Evolutionary conservation across 345 rosid genomes (phyloP).

Genomic region (Camelina laxa): DNA sequence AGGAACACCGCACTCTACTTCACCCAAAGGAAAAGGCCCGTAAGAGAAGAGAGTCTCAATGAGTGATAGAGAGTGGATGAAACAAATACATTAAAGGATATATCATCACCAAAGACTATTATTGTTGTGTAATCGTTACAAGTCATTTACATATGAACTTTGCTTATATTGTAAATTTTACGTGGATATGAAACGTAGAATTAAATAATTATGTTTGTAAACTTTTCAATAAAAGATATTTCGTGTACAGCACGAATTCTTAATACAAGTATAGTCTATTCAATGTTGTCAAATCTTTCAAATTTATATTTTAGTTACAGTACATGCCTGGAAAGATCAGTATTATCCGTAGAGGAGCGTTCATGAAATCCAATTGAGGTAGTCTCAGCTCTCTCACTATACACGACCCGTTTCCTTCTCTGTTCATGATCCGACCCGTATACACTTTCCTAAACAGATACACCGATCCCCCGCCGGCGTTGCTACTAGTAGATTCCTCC

Average conservation of each 20-base stretch:
- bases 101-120: too few species aligned
- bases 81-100: too few species aligned
- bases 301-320: neutral
- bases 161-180: too few species aligned
- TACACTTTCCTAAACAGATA: slow-evolving; percentile 74
- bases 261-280: too few species aligned
- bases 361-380: slow-evolving; percentile 67
- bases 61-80: too few species aligned
- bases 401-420: slow-evolving; percentile 49
- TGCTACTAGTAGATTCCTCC: slow-evolving; percentile 15
- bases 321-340: neutral
- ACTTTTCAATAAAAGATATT: too few species aligned
- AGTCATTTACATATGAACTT: neutral
- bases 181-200: too few species aligned
- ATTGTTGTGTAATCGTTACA: neutral
- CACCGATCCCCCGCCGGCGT: slow-evolving; percentile 12
- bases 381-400: slow-evolving; percentile 72
- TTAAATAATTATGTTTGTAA: too few species aligned
- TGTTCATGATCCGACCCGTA: slow-evolving; percentile 53
- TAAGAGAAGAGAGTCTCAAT: too few species aligned
- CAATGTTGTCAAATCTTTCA: too few species aligned
- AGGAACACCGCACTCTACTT: neutral
- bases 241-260: too few species aligned
- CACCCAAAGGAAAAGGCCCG: slow-evolving; percentile 22
- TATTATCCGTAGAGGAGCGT: slow-evolving; percentile 63